These are phyloP conservation scores for Ustilago bromivora DNA, from an alignment of 1,284 basidiomycete species.

Conservation along the genomic window DNA sequence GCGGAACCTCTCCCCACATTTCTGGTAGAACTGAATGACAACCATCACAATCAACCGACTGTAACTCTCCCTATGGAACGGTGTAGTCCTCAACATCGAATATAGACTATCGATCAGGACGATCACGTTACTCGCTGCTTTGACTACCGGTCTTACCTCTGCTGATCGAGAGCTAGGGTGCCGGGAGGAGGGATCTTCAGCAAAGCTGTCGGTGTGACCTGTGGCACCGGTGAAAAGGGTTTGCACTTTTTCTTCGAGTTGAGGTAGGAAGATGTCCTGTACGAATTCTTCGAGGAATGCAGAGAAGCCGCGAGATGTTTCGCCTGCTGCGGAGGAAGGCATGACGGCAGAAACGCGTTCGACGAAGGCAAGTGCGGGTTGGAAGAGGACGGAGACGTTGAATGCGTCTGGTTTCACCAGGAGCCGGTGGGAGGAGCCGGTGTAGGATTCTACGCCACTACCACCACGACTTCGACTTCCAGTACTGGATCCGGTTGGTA, in stretches of 20 bases:
- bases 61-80: conserved; percentile 88
- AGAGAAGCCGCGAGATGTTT: conserved; percentile 74
- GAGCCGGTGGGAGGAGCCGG: conserved; percentile 80
- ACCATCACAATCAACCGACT: conserved; percentile 93
- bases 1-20: conserved; percentile 88
- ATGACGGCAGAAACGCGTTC: conserved; percentile 73
- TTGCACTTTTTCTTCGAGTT: conserved; percentile 90
- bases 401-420: conserved; percentile 92
- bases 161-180: conserved; percentile 6
- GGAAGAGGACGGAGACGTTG: conserved; percentile 92
- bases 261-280: conserved; percentile 89
- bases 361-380: conserved; percentile 89
- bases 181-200: conserved; percentile 42
- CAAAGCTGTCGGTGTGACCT: conserved; percentile 77
- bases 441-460: conserved; percentile 21
- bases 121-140: conserved; percentile 87
- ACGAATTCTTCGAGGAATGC: conserved; percentile 93
- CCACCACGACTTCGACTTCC: background rate
- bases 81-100: conserved; percentile 90
- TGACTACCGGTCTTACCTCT: conserved; percentile 79
- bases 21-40: conserved; percentile 95
- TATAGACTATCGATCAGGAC: conserved; percentile 92
- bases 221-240: conserved; percentile 52
- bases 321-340: conserved; percentile 59
- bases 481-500: background rate